These are phyloP conservation scores for Serendipita sp. DNA, from an alignment of 768 basidiomycete species.

Conservation along the genomic window DNA sequence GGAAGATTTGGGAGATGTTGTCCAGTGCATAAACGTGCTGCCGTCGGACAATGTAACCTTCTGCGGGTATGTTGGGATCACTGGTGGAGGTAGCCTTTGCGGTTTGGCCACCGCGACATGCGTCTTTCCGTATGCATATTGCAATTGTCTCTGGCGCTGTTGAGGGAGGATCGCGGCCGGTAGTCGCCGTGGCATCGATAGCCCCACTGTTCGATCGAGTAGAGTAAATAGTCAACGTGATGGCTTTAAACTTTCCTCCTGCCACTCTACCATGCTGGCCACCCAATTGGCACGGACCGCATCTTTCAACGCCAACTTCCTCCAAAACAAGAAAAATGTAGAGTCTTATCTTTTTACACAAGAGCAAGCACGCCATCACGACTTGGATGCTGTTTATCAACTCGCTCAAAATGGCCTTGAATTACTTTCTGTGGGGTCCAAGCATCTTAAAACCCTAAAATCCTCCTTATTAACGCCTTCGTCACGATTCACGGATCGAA, in stretches of 20 bases:
- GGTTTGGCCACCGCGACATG: not conserved
- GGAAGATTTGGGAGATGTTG: conserved; percentile 66
- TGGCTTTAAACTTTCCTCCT: not conserved
- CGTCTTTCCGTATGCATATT: conserved; percentile 1
- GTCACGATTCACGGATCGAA: conserved; percentile 61
- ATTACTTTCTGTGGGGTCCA: not conserved
- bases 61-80: conserved; percentile 71
- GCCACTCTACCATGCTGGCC: conserved; percentile 38
- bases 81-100: not conserved
- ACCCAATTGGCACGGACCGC: conserved; percentile 61
- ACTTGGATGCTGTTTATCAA: conserved; percentile 72
- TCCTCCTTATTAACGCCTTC: conserved; percentile 62
- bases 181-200: not conserved
- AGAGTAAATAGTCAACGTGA: too few relatives aligned
- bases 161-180: not conserved
- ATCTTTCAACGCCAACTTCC: conserved; percentile 55
- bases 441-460: conserved; percentile 47
- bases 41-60: conserved; percentile 77
- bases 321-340: conserved; percentile 34
- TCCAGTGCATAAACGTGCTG: conserved; percentile 73
- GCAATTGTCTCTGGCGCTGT: not conserved
- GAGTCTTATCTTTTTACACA: conserved; percentile 84
- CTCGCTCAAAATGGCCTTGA: conserved; percentile 64
- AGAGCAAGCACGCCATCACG: conserved; percentile 66
- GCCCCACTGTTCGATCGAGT: not conserved